Base-by-base conservation (phyloP, 208 protist genomes). In the Angomonas deanei region DNA sequence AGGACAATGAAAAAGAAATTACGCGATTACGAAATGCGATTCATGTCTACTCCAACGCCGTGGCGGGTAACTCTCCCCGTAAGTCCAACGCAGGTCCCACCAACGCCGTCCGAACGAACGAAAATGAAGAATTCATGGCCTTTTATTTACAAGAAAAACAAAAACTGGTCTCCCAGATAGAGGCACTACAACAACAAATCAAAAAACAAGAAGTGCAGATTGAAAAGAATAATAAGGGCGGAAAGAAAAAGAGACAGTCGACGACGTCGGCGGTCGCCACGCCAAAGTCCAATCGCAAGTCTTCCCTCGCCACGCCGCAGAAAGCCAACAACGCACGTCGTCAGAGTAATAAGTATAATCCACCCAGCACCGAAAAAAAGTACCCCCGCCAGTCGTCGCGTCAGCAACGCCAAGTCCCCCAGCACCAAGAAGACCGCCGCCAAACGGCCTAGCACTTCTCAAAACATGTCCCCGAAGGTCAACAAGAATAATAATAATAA, bases 1-100 rank as follows among this genome's bases (percentile, higher is more conserved):
- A 81, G 50, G 38, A 46, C 0, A 80, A 85, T 21, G 65, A 49
- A 1, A 72, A 74, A 23, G 11, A 31, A 3, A 72, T 72, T 2
- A 65, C 80, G 30, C 49, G 53, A 55, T 64, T 70, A 28, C 64
- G 59, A 38, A 30, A 64, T 0, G 75, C 72, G 33, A 86, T 88
- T 56, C 57, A 54, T 5, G 69, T 88, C 11, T 88, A 88, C 67
- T 72, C 64, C 21, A 66, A 68, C 31, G 78, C 76, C 10, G 50
- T 32, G 10, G 30, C 6, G 28, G 50, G 24, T 15, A 24, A 17
- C 47, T 21, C 8, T 53, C n/a, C 34, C 34, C 34, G 15, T 8
- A 8, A 15, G 34, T 15, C 34, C 8, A 42, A 42, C 34, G 10
- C 34, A 8, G 34, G 10, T 8, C 34, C 47, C 10, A 26, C 47